Percentiles rank a stretch among this genome's conserved stretches.
These are phyloP conservation scores for Jatropha podagrica DNA, from an alignment of 441 rosid species.

Conservation along the genomic window DNA sequence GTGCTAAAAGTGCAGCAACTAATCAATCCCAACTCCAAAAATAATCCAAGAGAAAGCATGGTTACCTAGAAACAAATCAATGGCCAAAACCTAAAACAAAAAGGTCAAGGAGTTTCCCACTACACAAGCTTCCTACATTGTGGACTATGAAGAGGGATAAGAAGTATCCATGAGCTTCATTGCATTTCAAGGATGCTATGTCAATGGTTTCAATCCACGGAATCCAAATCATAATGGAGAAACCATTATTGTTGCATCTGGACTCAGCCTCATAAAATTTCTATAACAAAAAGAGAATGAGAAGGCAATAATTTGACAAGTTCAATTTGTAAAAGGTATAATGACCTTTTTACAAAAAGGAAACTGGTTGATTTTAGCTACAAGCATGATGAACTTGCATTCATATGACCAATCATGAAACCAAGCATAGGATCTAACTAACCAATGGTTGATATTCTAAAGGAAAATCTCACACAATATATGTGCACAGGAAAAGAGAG, in stretches of 20 bases:
- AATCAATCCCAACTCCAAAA: background rate
- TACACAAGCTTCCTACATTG: background rate
- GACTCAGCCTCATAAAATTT: background rate
- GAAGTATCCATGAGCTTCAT: background rate
- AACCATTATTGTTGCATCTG: background rate
- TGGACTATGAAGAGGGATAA: background rate
- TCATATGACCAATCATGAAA: background rate
- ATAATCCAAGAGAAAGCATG: background rate
- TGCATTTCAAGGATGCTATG: background rate
- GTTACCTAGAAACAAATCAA: background rate
- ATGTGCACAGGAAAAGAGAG: background rate
- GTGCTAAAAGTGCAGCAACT: background rate
- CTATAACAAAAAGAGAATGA: background rate
- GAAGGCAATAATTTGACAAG: background rate
- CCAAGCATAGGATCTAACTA: background rate
- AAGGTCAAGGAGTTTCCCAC: background rate
- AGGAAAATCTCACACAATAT: background rate
- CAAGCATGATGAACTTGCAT: background rate
- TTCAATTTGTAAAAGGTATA: background rate
- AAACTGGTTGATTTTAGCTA: background rate
- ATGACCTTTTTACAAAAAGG: too few relatives aligned
- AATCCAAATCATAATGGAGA: background rate
- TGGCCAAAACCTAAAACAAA: background rate
- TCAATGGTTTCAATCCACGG: background rate
- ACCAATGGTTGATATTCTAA: background rate